Base-by-base conservation (phyloP, 73 alveolate genomes). In the Paramecium octaurelia region DNA sequence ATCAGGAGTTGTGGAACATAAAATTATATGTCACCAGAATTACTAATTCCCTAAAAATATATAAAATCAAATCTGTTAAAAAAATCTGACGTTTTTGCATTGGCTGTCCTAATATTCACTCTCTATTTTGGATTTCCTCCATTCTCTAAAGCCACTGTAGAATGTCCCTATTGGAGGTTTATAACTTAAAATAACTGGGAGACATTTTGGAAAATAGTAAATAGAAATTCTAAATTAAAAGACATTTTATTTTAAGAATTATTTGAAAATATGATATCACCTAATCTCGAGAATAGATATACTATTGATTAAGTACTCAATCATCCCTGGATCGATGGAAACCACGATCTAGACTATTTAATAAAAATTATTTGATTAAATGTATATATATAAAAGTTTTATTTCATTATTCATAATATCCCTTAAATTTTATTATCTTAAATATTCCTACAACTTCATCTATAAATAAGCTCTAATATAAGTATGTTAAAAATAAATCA, bases 61-160 rank as follows among this genome's bases (percentile, higher is more conserved):
- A 64, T 64, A 11, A 21, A 14, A 10, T 27, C 50, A 14, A n/a
- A 27, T 12, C 27, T 31, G 23, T 42, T 64, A 0, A 48, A 44
- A 46, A 42, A 6, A 31, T 54, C 46, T 43, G 94, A 89, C n/a
- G 27, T 89, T 21, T 89, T 89, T 71, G 75, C 94, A 8, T 18
- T 77, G 16, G 94, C 92, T 42, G 92, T 89, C 14, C 35, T 36
- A 40, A 58, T 89, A 42, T 89, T 89, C 46, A 70, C 80, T 18
- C 57, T 89, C 1, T 46, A 36, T 38, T 70, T 44, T 48, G 94
- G 92, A 38, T 43, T 44, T 36, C 94, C 94, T 43, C 94, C 94
- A 27, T 89, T 89, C 48, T 44, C 64, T 44, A 36, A 68, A 43
- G 85, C 86, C 3, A 23, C 75, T 23, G 6, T 9, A 70, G 23